Evolutionary conservation across 1,139 yeast genomes (phyloP), one percentile per base, ranked within the genome.

Genomic region (Nakaseomyces delphensis): DNA sequence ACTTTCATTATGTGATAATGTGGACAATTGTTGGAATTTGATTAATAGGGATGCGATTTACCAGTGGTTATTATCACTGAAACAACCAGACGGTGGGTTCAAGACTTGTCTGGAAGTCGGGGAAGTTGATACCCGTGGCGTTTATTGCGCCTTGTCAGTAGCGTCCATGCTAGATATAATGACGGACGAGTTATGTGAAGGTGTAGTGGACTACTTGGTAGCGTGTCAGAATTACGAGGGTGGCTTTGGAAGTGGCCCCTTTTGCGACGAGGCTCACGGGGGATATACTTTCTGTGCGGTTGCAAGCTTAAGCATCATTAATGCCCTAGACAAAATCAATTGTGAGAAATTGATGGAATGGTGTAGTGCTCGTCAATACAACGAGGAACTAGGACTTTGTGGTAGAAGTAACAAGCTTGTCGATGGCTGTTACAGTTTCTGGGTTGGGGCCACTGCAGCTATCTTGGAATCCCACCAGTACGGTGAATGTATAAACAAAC

Each of bases 391-490:
- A 6, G 96, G 97, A 0, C 73, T 89, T 38, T 73, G 79, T 8
- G 99, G 99, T 0, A 73, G 99, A 44, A 76, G 95, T 0, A 89
- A 91, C 59, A 93, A 93, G 62, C 70, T 93, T 35, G 97, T 91
- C 0, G 99, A 93, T 62, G 96, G 95, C 0, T 93, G 99, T 62
- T 93, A 93, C 61, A 78, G 89, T 56, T 93, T 83, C 60, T 91
- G 98, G 98, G 81, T 89, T 2, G 98, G 98, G 1, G 94, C 86
- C 0, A 63, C 89, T 33, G 54, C 86, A 9, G 91, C 84, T 46
- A 65, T 73, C 1, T 59, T 79, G 0, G 52, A 70, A 2, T 36
- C 39, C 6, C 31, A 36, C 31, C 58, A 60, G 0, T 52, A 50
- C 19, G 51, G 50, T 1, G 54, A 53, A 32, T 51, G 80, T 41